These are phyloP conservation scores for Pharnaceum exiguum DNA, from an alignment of 148 eudicot genomes.

Conservation along the genomic window DNA sequence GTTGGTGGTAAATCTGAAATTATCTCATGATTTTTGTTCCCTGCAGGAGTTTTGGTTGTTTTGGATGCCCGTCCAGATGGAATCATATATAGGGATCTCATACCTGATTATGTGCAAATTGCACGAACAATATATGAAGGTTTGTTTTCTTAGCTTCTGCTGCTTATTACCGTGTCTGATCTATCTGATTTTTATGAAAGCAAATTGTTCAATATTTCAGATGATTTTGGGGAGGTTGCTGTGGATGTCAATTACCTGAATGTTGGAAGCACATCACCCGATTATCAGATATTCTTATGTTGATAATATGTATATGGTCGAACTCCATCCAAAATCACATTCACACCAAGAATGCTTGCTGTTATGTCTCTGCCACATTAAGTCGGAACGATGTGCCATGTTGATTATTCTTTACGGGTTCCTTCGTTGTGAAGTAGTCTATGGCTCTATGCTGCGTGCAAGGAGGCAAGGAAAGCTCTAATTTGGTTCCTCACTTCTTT, in stretches of 20 bases:
- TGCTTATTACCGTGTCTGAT: neutral
- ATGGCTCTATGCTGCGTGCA: too few species aligned
- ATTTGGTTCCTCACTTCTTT: too few species aligned
- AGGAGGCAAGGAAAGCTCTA: too few species aligned
- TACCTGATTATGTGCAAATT: slow-evolving; percentile 70
- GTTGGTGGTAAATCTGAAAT: neutral
- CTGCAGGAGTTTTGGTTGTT: slow-evolving; percentile 80
- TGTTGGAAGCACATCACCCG: slow-evolving; percentile 40
- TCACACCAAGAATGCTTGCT: neutral
- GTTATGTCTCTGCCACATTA: too few species aligned
- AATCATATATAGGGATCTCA: slow-evolving; percentile 82
- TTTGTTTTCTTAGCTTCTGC: slow-evolving; percentile 20
- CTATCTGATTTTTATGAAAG: neutral
- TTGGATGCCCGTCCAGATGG: slow-evolving; percentile 90
- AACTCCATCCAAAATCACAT: neutral
- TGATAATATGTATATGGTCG: slow-evolving; percentile 17
- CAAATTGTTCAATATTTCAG: slow-evolving; percentile 25
- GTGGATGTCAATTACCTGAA: slow-evolving; percentile 91
- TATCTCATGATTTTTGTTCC: slow-evolving; percentile 8
- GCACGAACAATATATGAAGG: slow-evolving; percentile 96
- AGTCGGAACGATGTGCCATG: too few species aligned
- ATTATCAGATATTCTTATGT: slow-evolving; percentile 79
- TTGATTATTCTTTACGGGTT: too few species aligned
- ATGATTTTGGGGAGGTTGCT: slow-evolving; percentile 69
- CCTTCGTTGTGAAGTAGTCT: too few species aligned